phyloP scores from a whole-genome alignment of 179 eudicot genomes.

The Spinacia oleracea region DNA sequence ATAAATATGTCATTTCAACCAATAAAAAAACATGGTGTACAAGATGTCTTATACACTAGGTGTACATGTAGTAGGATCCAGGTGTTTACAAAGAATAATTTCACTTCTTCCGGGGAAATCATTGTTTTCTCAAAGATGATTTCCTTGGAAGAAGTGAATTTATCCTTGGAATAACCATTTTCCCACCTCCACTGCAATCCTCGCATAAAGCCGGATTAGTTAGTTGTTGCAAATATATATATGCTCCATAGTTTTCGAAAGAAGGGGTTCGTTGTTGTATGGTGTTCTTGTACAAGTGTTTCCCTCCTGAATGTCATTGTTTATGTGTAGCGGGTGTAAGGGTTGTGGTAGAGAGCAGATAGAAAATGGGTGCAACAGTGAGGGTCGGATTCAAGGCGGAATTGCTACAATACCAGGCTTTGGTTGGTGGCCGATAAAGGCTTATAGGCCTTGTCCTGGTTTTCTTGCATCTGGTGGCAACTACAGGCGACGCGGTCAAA shows the following conservation, averaged over 20 bases:
- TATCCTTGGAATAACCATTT: too few relatives aligned
- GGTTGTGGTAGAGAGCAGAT: slow-evolving; percentile 63
- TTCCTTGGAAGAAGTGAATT: too few relatives aligned
- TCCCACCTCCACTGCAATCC: neutral
- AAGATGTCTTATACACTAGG: too few relatives aligned
- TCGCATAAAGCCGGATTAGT: neutral
- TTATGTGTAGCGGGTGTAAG: slow-evolving; percentile 59
- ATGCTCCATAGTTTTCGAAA: neutral
- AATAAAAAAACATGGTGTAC: too few relatives aligned
- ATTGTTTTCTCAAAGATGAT: too few relatives aligned
- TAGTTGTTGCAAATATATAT: neutral
- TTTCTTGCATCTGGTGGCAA: slow-evolving; percentile 80
- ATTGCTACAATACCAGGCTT: slow-evolving; percentile 82
- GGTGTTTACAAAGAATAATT: too few relatives aligned
- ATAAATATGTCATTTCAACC: too few relatives aligned
- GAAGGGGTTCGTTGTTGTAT: neutral
- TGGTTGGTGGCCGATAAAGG: slow-evolving; percentile 96
- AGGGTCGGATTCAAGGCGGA: slow-evolving; percentile 90
- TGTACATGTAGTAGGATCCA: too few relatives aligned
- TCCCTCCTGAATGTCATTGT: neutral
- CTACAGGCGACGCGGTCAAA: slow-evolving; percentile 73
- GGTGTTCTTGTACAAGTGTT: neutral
- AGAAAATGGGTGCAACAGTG: slow-evolving; percentile 79
- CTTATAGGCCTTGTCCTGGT: slow-evolving; percentile 87
- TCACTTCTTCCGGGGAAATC: too few relatives aligned